phyloP scores from a whole-genome alignment of 2,329 filamentous ascomycete genomes.

The Beauveria scarabaeidicola region DNA sequence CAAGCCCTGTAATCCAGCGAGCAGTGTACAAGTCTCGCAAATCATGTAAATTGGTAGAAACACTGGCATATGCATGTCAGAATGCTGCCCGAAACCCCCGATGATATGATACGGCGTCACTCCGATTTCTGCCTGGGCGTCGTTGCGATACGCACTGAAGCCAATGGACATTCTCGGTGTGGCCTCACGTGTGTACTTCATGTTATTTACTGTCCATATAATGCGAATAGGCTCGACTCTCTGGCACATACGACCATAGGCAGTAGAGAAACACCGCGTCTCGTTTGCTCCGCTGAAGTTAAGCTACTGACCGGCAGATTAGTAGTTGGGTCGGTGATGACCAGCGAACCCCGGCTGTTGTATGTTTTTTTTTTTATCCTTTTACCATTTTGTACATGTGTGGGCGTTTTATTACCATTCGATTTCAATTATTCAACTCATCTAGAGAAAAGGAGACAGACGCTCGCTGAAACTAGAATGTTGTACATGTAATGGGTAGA shows the following conservation, averaged over 20 bases:
- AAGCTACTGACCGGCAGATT: background rate
- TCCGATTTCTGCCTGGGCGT: too few species aligned
- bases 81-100: too few species aligned
- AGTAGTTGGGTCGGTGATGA: background rate
- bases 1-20: background rate
- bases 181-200: too few species aligned
- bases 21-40: too few species aligned
- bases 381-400: background rate
- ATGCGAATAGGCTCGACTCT: background rate
- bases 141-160: too few species aligned
- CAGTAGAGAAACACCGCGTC: background rate
- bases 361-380: background rate
- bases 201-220: background rate
- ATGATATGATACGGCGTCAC: too few species aligned
- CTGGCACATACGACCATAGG: background rate
- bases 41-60: too few species aligned
- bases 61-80: background rate
- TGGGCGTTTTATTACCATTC: too few species aligned
- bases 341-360: background rate
- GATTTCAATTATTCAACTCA: too few species aligned
- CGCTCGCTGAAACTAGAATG: background rate
- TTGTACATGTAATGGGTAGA: background rate
- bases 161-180: too few species aligned
- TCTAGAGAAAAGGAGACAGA: too few species aligned
- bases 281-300: background rate